phyloP scores from a whole-genome alignment of 257 asterid species.

The Gentiana dahurica region DNA sequence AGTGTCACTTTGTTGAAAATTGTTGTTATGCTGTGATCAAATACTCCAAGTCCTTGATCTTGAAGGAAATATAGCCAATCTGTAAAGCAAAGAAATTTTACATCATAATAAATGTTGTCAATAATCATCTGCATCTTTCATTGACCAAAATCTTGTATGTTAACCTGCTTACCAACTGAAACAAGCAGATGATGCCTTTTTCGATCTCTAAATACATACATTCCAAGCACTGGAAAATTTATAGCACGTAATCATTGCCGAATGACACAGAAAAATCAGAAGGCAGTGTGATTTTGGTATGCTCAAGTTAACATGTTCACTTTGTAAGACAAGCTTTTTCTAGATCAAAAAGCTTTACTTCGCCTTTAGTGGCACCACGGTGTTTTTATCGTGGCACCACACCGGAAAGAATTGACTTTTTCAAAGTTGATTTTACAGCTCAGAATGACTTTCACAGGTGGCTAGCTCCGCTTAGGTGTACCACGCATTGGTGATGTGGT shows the following conservation, averaged over 20 bases:
- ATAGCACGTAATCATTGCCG: neutral
- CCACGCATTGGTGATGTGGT: too few relatives aligned
- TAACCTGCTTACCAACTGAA: neutral
- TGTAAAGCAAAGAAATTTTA: slow-evolving; percentile 15
- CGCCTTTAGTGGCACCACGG: too few relatives aligned
- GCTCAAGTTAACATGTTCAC: too few relatives aligned
- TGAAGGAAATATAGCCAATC: slow-evolving; percentile 52
- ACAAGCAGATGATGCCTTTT: neutral
- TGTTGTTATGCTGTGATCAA: slow-evolving; percentile 20
- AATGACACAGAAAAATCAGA: neutral
- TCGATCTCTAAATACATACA: neutral
- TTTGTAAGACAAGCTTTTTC: too few relatives aligned
- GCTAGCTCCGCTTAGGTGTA: too few relatives aligned
- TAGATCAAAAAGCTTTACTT: too few relatives aligned
- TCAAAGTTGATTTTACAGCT: too few relatives aligned
- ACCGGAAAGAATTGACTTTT: too few relatives aligned
- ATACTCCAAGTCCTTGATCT: slow-evolving; percentile 31
- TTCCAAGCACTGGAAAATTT: neutral
- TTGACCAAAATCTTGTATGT: neutral
- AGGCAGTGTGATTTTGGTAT: neutral
- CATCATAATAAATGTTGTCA: neutral
- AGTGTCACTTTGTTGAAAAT: slow-evolving; percentile 23
- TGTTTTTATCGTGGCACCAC: too few relatives aligned
- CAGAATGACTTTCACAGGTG: too few relatives aligned
- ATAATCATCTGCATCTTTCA: neutral